A percentile compares a stretch with the other conserved stretches of the same genome.
Evolutionary conservation across 495 filamentous ascomycete species (phyloP).

Genomic region (Bathelium albidoporum): DNA sequence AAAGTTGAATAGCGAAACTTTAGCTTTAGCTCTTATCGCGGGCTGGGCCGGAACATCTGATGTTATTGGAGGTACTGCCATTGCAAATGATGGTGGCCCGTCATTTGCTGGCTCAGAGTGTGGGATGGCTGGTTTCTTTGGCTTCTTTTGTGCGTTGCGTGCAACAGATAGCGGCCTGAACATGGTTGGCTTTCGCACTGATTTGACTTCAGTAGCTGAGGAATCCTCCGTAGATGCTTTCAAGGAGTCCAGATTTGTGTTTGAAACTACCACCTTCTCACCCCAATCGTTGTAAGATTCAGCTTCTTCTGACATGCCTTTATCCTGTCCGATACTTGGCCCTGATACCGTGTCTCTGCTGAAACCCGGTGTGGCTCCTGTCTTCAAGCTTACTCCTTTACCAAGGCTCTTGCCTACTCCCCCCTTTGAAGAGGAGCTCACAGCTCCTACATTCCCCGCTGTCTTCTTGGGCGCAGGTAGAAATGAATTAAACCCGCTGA

Average conservation of each 20-base stretch:
- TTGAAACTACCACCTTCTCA: neutral
- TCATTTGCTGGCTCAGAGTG: no score
- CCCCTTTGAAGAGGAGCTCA: slow-evolving; percentile 31
- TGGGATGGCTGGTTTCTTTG: slow-evolving; percentile 17
- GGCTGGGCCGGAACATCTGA: slow-evolving; percentile 21
- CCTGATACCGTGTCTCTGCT: slow-evolving; percentile 40
- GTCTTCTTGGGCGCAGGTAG: slow-evolving; percentile 86
- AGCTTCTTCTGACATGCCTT: slow-evolving; percentile 10
- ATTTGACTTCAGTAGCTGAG: slow-evolving; percentile 47
- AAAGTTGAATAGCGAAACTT: slow-evolving; percentile 54
- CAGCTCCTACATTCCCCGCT: slow-evolving; percentile 29
- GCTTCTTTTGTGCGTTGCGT: slow-evolving; percentile 54
- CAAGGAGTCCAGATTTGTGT: neutral
- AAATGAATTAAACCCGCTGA: slow-evolving; percentile 72
- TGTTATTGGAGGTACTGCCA: slow-evolving; percentile 7
- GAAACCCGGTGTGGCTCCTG: slow-evolving; percentile 68
- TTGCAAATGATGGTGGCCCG: no score
- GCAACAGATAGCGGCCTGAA: slow-evolving; percentile 80
- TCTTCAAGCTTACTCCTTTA: slow-evolving; percentile 61
- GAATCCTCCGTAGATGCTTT: slow-evolving; percentile 25
- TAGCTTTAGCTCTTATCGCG: slow-evolving; percentile 30
- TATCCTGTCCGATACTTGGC: slow-evolving; percentile 16
- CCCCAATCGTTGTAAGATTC: slow-evolving; percentile 11
- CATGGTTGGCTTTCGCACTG: slow-evolving; percentile 69
- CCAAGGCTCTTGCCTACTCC: slow-evolving; percentile 28